Evolutionary conservation across 2,329 filamentous ascomycete species (phyloP), one percentile per base, ranked within the genome.

Genomic region (Hypoxylon sp.): DNA sequence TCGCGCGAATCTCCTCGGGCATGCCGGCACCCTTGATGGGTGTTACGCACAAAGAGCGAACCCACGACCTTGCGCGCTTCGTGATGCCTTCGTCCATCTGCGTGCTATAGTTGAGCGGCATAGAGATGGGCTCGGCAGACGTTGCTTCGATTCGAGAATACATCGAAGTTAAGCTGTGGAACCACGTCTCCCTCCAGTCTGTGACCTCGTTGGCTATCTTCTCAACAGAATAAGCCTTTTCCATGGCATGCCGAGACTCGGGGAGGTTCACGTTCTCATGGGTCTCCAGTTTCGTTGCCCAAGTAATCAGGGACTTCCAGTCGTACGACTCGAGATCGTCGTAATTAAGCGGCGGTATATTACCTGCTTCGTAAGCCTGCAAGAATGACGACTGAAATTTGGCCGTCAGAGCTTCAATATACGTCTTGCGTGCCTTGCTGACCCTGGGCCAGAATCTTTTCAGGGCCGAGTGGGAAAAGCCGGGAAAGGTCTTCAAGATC

Each of bases 331-430:
- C 72, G 0, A 86, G 79, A 41, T 88, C 75, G 47, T 89, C 80
- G 62, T 84, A 90, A 69, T 91, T 78, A 17, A 93, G 78, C 1
- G 78, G 72, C 1, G 85, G 81, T 1, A 93, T 64, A 59, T 88
- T 80, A 7, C 82, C 81, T 1, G 78, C 79, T 62, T 87, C 83
- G 63, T 92, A 91, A 0, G 89, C 89, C 42, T 79, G 73, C 4
- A 91, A 74, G 64, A 90, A 91, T 6, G 78, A 79, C 13, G 83
- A 77, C 65, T 89, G 86, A 62, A 94, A 91, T 43, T 84, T 82
- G 4, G 80, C 76, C 4, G 84, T 86, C 40, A 89, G 69, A 35
- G 81, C 81, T 3, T 83, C 76, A 29, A 90, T 77, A 45, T 82
- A 80, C 0, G 77, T 76, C 41, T 77, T 78, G 23, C 83, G 79